A percentile compares a stretch with the other conserved stretches of the same genome.
Conservation (phyloP, 192 early-diverging fungal genomes). For the Umbelopsis ramanniana region DNA sequence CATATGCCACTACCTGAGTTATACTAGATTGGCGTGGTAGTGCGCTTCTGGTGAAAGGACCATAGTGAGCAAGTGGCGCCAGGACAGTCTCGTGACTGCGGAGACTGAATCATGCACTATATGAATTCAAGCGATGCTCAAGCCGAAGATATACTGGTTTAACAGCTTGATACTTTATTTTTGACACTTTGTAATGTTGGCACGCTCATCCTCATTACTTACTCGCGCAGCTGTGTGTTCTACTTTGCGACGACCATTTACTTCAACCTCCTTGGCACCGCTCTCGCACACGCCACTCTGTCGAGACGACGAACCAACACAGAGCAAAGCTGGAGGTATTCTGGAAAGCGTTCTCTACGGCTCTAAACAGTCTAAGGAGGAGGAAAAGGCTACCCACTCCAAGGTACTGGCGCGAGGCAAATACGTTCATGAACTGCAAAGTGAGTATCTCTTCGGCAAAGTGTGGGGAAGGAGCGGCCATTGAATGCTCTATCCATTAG, state of each 20-base stretch:
- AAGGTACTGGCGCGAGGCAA: conserved; percentile 84
- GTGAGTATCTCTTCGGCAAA: conserved; percentile 44
- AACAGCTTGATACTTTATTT: neutral
- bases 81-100: conserved; percentile 3
- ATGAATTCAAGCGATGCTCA: neutral
- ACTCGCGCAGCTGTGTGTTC: neutral
- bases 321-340: conserved; percentile 43
- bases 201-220: conserved; percentile 9
- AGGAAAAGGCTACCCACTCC: conserved; percentile 67
- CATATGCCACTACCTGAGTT: no score
- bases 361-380: conserved; percentile 64
- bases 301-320: neutral
- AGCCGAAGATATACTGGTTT: conserved; percentile 2
- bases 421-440: conserved; percentile 88
- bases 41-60: no score
- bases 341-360: conserved; percentile 76
- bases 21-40: no score
- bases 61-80: neutral
- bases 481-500: neutral
- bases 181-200: conserved; percentile 1
- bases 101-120: neutral
- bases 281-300: neutral
- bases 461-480: neutral
- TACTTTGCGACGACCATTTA: neutral
- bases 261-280: neutral